These are phyloP conservation scores for Hyphopichia fennica DNA, from an alignment of 1,139 yeast species.

Conservation along the genomic window DNA sequence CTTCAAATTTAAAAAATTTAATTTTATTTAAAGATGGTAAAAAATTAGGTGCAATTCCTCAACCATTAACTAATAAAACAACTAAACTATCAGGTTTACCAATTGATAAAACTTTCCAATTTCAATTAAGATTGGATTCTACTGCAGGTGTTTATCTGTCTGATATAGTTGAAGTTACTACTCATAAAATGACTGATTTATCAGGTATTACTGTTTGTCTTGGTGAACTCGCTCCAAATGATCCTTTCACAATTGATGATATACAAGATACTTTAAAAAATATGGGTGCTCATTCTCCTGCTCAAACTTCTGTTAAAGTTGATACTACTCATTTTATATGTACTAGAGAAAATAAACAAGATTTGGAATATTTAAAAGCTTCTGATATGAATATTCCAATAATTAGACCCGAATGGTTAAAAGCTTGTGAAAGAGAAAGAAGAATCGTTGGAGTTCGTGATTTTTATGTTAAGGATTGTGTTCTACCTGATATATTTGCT, in stretches of 20 bases:
- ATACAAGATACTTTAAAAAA: conserved; percentile 60
- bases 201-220: conserved; percentile 90
- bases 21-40: conserved; percentile 76
- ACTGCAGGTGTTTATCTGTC: conserved; percentile 85
- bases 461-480: conserved; percentile 60
- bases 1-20: conserved; percentile 75
- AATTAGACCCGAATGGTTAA: conserved; percentile 95
- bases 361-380: conserved; percentile 73
- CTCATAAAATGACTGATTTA: conserved; percentile 96
- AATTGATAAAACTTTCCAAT: conserved; percentile 77
- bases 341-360: conserved; percentile 59
- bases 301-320: conserved; percentile 71
- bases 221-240: conserved; percentile 71
- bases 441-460: conserved; percentile 92
- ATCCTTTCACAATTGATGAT: conserved; percentile 58
- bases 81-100: conserved; percentile 92
- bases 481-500: conserved; percentile 47
- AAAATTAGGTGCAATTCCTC: conserved; percentile 83
- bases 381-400: conserved; percentile 87
- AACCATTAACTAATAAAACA: conserved; percentile 74
- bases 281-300: conserved; percentile 79
- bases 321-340: conserved; percentile 95
- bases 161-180: conserved; percentile 65
- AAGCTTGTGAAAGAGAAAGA: conserved; percentile 89
- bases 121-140: conserved; percentile 79